Base-by-base conservation (phyloP, 805 yeast genomes). In the Kodamaea kakaduensis region DNA sequence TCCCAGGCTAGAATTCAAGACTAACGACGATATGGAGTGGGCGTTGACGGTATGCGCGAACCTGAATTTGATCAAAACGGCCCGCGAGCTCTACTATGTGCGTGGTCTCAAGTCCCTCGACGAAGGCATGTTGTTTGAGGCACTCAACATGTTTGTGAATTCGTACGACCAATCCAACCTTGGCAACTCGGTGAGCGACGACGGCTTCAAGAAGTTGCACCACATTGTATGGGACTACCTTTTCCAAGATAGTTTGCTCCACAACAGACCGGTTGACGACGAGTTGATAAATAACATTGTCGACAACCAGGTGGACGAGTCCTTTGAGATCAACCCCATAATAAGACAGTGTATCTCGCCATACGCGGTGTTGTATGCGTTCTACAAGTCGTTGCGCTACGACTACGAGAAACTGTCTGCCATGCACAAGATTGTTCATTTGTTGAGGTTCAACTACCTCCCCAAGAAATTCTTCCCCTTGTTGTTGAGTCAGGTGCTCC, bases 1-100 rank as follows among this genome's bases (percentile, higher is more conserved):
- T 22, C 85, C 86, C 4, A 69, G 68, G 15, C 83, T 66, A 50
- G 67, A 78, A 28, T 78, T 78, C 48, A 60, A 70, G 36, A 78
- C 80, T 6, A 81, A 79, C 50, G 89, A 83, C 52, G 94, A 84
- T 51, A 67, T 81, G 42, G 93, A 84, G 54, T 84, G 90, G 90
- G 73, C 81, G 29, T 60, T 84, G 34, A 74, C 85, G 2, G 64
- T 84, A 4, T 82, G 90, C 60, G 84, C 88, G 9, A 71, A 79
- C 46, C 64, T 83, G 52, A 75, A 73, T 46, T 54, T 83, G 26
- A 67, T 77, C n/a, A 59, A 69, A 6, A 77, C 84, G 9, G 77
- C 84, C 0, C 68, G 69, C 38, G 63, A 69, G 20, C 61, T 84
- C 3, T 80, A 73, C 54, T 67, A 70, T 37, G 59, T 58, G 13